These are phyloP conservation scores for Prunus dulcis DNA, from an alignment of 306 rosid genomes.

Conservation along the genomic window DNA sequence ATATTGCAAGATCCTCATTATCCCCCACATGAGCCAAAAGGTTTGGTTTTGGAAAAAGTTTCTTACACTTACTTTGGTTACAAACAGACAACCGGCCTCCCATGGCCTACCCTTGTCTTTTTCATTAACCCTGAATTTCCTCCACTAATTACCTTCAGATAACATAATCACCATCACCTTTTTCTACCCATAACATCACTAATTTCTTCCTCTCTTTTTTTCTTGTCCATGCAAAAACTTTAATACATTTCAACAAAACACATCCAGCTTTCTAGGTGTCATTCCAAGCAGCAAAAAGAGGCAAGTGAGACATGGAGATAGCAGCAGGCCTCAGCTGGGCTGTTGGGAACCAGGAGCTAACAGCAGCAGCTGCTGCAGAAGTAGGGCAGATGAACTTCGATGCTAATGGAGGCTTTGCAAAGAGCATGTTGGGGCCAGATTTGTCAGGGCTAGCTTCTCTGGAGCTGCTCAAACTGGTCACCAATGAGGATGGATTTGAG, in stretches of 20 bases:
- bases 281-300: conserved; percentile 86
- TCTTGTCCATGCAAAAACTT: conserved; percentile 38
- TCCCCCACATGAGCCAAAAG: conserved; percentile 48
- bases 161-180: conserved; percentile 19
- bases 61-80: conserved; percentile 31
- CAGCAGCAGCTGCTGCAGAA: conserved; percentile 23
- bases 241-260: conserved; percentile 12
- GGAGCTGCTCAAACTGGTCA: conserved; percentile 75
- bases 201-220: conserved; percentile 5
- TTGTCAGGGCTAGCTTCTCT: conserved; percentile 90
- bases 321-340: conserved; percentile 69
- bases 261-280: conserved; percentile 40
- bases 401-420: conserved; percentile 52
- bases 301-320: conserved; percentile 68
- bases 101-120: conserved; percentile 16
- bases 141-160: conserved; percentile 33
- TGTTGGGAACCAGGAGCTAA: conserved; percentile 69
- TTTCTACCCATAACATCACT: conserved; percentile 1
- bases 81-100: conserved; percentile 50
- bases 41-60: conserved; percentile 40
- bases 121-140: conserved; percentile 38
- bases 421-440: conserved; percentile 39
- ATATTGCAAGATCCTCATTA: conserved; percentile 40
- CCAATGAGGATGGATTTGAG: conserved; percentile 73
- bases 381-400: conserved; percentile 39